Evolutionary conservation across 108 stramenopile species (phyloP), one percentile per base, ranked within the genome.

Genomic region (Thalassiosira profunda): DNA sequence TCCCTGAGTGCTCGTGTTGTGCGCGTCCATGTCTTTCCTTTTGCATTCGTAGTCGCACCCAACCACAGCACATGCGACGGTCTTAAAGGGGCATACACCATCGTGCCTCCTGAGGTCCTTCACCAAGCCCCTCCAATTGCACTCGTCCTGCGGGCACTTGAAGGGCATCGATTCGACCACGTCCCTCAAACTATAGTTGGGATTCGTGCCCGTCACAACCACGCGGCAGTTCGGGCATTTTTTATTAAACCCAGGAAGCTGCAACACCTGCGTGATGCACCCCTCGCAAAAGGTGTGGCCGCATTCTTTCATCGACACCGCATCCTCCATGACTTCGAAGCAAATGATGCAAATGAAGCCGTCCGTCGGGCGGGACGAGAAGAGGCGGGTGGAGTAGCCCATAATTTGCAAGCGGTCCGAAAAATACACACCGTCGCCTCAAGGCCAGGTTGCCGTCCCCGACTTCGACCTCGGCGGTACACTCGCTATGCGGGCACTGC

Each of bases 211-310:
- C 1, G 63, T 65, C 12, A 52, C 63, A 3, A 24, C 18, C 24
- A 35, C 35, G 0, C 63, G 49, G 23, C 63, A 65, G 25, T 35
- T 65, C 11, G 63, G 63, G 23, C 63, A 65, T 7, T 49, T 18
- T 7, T 36, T 48, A 23, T 49, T 38, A 20, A 31, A 29, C 17
- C 18, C 25, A 12, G 24, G 15, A 4, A 31, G 17, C 1, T 21
- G 4, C 51, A 65, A 37, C n/a, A 23, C 42, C 10, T 23, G 42
- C 15, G 8, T 37, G 49, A 49, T 30, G n/a, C 63, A 65, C 11
- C 25, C 63, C 25, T 65, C 37, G 24, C 63, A 65, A 18, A 65
- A 65, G 7, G 63, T 40, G 18, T 65, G 63, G 8, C 63, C 63
- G 20, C 63, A 65, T 29, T 65, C 63, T 38, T 65, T 65, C 31